These are phyloP conservation scores for Geranium rotundifolium DNA, from an alignment of 345 rosid species.

Conservation along the genomic window DNA sequence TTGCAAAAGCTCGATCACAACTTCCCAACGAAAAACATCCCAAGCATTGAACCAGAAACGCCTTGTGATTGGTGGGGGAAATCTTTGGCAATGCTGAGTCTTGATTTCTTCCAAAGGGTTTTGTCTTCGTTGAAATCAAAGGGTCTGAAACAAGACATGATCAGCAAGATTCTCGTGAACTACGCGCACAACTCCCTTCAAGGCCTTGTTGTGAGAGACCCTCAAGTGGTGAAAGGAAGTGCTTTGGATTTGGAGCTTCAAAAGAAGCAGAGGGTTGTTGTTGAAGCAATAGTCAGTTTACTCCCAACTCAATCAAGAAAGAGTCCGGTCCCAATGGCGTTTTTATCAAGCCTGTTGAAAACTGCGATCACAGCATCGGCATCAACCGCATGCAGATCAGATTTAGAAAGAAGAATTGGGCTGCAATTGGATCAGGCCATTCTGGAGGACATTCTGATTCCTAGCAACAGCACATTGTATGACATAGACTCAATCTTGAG, in stretches of 20 bases:
- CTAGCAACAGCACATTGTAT: constrained; percentile 36
- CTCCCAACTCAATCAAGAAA: constrained; percentile 86
- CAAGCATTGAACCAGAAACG: no score
- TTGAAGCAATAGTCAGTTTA: constrained; percentile 16
- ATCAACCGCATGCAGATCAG: constrained; percentile 52
- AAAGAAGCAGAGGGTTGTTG: constrained; percentile 64
- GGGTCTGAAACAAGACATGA: constrained; percentile 90
- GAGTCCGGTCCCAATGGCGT: constrained; percentile 83
- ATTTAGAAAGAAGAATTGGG: constrained; percentile 81
- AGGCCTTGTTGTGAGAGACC: constrained; percentile 6
- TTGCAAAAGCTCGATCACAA: constrained; percentile 73
- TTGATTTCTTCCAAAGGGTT: constrained; percentile 79
- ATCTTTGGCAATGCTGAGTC: constrained; percentile 53
- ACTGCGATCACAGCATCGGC: constrained; percentile 47
- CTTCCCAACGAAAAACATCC: constrained; percentile 17
- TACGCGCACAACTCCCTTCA: constrained; percentile 35
- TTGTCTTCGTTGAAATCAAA: constrained; percentile 70
- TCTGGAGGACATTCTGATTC: constrained; percentile 91
- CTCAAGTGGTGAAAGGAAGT: constrained; percentile 47
- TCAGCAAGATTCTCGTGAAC: constrained; percentile 78
- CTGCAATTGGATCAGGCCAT: constrained; percentile 95
- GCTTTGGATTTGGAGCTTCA: constrained; percentile 49
- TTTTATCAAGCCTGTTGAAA: constrained; percentile 82
- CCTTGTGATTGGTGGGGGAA: constrained; percentile 78
- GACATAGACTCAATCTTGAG: constrained; percentile 79